Percentiles rank a stretch among this genome's conserved stretches.
Evolutionary conservation across 495 filamentous ascomycete genomes (phyloP).

Genomic region (Cercophora scortea): DNA sequence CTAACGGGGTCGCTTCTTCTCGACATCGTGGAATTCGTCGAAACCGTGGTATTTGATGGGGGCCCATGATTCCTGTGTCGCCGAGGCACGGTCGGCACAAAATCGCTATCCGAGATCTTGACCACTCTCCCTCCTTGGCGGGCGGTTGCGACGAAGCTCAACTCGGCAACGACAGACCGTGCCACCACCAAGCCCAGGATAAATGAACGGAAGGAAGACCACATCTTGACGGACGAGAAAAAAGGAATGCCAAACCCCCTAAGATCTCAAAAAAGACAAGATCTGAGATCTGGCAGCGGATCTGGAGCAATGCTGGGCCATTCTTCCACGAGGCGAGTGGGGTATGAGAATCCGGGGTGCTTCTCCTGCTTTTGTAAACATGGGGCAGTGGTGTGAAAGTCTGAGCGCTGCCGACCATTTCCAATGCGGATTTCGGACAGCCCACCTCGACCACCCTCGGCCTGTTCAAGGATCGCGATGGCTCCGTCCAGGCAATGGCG

Average conservation of each 20-base stretch:
- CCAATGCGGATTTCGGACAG: neutral
- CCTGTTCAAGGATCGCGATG: neutral
- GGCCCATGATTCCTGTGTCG: constrained; percentile 9
- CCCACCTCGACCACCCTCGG: neutral
- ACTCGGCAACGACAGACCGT: constrained; percentile 8
- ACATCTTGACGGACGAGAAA: constrained; percentile 4
- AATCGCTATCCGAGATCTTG: constrained; percentile 5
- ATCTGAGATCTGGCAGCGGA: neutral
- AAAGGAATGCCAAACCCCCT: neutral
- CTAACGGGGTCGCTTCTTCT: constrained; percentile 10
- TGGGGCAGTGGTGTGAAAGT: neutral
- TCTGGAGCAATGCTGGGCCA: neutral
- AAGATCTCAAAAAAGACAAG: neutral
- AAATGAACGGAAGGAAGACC: constrained; percentile 9
- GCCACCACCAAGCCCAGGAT: constrained; percentile 7
- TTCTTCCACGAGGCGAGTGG: neutral
- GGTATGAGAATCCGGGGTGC: neutral
- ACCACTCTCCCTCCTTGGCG: constrained; percentile 6
- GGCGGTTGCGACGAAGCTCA: constrained; percentile 15
- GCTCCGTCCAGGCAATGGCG: neutral
- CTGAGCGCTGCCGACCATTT: neutral
- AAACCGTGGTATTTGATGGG: neutral
- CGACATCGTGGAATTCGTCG: neutral
- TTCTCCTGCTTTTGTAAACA: neutral
- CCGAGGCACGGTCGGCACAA: constrained; percentile 10